A percentile compares a stretch with the other conserved stretches of the same genome.
Conservation (phyloP, 192 early-diverging fungal genomes). For the Coemansia sp. region DNA sequence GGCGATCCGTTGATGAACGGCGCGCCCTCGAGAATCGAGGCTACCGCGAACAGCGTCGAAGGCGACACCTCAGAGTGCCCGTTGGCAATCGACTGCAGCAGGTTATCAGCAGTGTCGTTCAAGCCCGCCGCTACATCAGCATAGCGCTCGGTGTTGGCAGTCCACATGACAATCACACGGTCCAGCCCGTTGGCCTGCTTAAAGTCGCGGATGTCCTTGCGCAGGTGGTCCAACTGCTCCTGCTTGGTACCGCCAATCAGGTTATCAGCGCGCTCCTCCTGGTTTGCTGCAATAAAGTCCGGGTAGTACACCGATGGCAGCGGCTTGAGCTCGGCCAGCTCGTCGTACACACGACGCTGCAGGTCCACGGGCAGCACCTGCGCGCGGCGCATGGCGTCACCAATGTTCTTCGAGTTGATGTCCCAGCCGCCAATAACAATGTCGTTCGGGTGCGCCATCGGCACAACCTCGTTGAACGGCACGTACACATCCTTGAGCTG, state of each 20-base stretch:
- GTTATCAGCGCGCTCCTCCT: slow-evolving; percentile 95
- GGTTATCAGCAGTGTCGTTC: slow-evolving; percentile 95
- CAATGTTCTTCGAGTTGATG: slow-evolving; percentile 84
- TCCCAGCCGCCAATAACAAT: slow-evolving; percentile 99
- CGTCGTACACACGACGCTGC: slow-evolving; percentile 85
- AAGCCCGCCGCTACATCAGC: slow-evolving; percentile 77
- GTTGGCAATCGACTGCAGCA: slow-evolving; percentile 75
- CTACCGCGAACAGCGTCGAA: slow-evolving; percentile 94
- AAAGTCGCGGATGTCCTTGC: slow-evolving; percentile 94
- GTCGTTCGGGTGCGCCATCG: slow-evolving; percentile 97
- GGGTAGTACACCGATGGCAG: slow-evolving; percentile 98
- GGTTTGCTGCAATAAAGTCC: slow-evolving; percentile 99
- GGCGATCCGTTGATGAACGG: slow-evolving; percentile 99
- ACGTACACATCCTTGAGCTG: slow-evolving; percentile 87
- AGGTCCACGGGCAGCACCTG: slow-evolving; percentile 94
- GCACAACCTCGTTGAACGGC: slow-evolving; percentile 90
- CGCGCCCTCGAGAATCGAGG: slow-evolving; percentile 90
- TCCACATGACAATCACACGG: slow-evolving; percentile 96
- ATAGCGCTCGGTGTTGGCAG: slow-evolving; percentile 97
- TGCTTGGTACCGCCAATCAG: slow-evolving; percentile 84
- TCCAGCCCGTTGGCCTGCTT: slow-evolving; percentile 86
- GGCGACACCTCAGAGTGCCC: slow-evolving; percentile 93
- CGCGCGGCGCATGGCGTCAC: slow-evolving; percentile 91
- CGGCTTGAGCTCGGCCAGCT: slow-evolving; percentile 80
- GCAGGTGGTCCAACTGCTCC: slow-evolving; percentile 89